A percentile compares a stretch with the other conserved stretches of the same genome.
Evolutionary conservation across 768 basidiomycete genomes (phyloP).

Genomic region (Lactarius vividus): DNA sequence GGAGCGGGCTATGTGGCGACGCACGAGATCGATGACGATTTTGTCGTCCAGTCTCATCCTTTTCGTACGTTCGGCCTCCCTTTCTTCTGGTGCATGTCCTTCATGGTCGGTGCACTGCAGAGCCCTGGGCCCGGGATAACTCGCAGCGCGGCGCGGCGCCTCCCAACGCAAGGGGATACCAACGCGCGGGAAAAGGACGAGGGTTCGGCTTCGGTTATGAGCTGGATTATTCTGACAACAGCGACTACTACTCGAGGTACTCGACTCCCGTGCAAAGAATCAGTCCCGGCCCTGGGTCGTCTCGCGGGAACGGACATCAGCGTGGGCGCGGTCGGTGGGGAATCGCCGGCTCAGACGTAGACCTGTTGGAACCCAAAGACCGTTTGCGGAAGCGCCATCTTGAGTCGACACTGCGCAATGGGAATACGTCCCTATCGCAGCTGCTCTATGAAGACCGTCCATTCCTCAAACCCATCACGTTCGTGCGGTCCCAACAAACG

Average conservation of each 20-base stretch:
- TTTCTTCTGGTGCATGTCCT: background rate
- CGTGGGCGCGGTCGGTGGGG: constrained; percentile 17
- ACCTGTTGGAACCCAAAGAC: constrained; percentile 29
- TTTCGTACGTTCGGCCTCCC: constrained; percentile 4
- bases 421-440: constrained; percentile 53
- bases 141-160: background rate
- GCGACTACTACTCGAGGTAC: background rate
- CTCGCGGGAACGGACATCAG: background rate
- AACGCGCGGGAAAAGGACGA: background rate
- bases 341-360: constrained; percentile 10
- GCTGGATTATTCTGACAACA: background rate
- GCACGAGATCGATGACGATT: constrained; percentile 24
- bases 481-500: constrained; percentile 64
- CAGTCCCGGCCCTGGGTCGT: background rate
- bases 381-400: constrained; percentile 30
- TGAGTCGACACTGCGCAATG: constrained; percentile 36
- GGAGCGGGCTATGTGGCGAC: constrained; percentile 24
- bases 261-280: background rate
- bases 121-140: background rate
- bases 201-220: background rate
- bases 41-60: constrained; percentile 2
- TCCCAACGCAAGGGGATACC: background rate
- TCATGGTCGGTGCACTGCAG: constrained; percentile 6
- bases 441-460: background rate
- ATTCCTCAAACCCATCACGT: constrained; percentile 61